These are phyloP conservation scores for Cudoniella acicularis DNA, from an alignment of 495 filamentous ascomycete species.

Conservation along the genomic window DNA sequence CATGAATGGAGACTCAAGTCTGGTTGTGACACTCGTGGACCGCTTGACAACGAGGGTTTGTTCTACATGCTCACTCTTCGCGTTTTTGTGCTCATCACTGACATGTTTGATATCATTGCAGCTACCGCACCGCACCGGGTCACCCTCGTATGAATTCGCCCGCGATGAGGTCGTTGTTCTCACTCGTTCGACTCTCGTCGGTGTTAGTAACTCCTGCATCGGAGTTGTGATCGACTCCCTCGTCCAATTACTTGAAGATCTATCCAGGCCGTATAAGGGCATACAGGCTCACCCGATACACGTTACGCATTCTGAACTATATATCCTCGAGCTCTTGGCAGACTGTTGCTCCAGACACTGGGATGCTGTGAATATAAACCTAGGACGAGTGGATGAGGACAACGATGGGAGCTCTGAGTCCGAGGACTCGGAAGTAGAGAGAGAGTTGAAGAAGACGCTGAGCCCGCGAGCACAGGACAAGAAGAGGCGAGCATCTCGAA, in stretches of 20 bases:
- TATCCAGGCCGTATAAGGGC: conserved; percentile 42
- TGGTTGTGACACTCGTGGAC: conserved; percentile 62
- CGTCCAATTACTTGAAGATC: conserved; percentile 46
- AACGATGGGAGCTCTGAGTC: conserved; percentile 23
- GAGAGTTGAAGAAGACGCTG: conserved; percentile 11
- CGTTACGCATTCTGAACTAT: conserved; percentile 56
- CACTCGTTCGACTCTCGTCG: conserved; percentile 56
- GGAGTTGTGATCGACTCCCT: conserved; percentile 52
- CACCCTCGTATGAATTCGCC: conserved; percentile 50
- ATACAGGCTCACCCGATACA: conserved; percentile 45
- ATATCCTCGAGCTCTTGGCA: conserved; percentile 55
- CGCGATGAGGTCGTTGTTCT: conserved; percentile 59
- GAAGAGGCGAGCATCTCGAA: conserved; percentile 16
- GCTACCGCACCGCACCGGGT: conserved; percentile 63
- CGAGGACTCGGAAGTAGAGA: conserved; percentile 25
- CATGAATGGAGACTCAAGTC: conserved; percentile 61
- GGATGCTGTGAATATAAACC: conserved; percentile 35
- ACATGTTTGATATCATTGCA: conserved; percentile 25
- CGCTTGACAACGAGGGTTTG: conserved; percentile 59
- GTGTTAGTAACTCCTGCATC: conserved; percentile 47
- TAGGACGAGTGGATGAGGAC: not conserved
- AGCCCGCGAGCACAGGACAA: not conserved
- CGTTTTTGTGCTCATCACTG: conserved; percentile 10
- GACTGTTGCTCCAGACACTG: conserved; percentile 61
- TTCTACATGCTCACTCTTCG: not conserved